These are phyloP conservation scores for Lactifluus echinatus DNA, from an alignment of 768 basidiomycete genomes.

Conservation along the genomic window DNA sequence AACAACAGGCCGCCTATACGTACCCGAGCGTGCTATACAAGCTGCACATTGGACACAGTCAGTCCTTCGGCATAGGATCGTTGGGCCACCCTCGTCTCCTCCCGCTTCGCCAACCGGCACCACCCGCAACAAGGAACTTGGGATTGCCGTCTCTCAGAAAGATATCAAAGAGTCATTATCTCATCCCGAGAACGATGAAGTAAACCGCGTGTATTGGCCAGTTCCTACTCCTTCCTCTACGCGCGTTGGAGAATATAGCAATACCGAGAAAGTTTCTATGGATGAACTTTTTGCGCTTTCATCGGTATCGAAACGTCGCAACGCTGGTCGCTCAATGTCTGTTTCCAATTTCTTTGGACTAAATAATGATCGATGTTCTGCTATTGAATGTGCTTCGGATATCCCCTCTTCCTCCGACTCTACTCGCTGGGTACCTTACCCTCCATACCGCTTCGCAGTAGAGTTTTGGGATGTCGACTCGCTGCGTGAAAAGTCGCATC, in stretches of 20 bases:
- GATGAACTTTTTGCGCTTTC: conserved; percentile 53
- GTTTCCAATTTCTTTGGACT: conserved; percentile 63
- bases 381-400: conserved; percentile 33
- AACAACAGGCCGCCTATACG: conserved; percentile 57
- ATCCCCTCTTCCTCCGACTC: conserved; percentile 37
- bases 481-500: conserved; percentile 74
- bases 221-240: conserved; percentile 61
- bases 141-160: conserved; percentile 45
- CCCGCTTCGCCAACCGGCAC: conserved; percentile 29
- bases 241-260: conserved; percentile 65
- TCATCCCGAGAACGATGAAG: conserved; percentile 19
- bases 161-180: conserved; percentile 37
- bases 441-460: conserved; percentile 77
- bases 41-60: conserved; percentile 75
- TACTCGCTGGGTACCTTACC: conserved; percentile 55
- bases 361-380: conserved; percentile 36
- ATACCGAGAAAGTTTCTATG: conserved; percentile 47
- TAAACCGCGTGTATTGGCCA: conserved; percentile 45
- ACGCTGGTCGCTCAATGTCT: conserved; percentile 25
- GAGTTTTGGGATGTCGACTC: conserved; percentile 85
- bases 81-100: conserved; percentile 29
- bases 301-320: conserved; percentile 22
- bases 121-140: conserved; percentile 52
- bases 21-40: conserved; percentile 58
- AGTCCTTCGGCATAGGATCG: conserved; percentile 52